Evolutionary conservation across 371 early-diverging fungal genomes (phyloP).

Genomic region (Encephalitozoon intestinalis): DNA sequence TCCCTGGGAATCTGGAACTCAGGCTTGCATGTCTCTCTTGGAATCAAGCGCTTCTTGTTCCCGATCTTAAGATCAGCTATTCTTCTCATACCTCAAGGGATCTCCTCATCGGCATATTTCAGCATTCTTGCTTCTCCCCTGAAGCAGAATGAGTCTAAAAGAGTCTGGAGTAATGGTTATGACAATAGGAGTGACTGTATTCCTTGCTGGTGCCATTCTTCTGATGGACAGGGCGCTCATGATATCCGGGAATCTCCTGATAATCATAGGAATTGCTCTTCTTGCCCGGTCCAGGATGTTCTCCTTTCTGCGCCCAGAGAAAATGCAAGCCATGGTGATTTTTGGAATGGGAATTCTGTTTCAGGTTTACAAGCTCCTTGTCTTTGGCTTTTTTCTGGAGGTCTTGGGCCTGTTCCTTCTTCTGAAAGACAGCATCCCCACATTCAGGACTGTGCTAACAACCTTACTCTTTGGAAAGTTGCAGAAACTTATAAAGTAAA

Average conservation of each 20-base stretch:
- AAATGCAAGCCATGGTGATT: conserved; percentile 30
- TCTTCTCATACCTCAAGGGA: neutral
- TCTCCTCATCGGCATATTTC: neutral
- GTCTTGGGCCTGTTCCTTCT: conserved; percentile 21
- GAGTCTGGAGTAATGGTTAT: conserved; percentile 37
- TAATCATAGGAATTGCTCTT: conserved; percentile 30
- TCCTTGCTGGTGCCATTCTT: conserved; percentile 31
- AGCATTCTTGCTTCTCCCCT: neutral
- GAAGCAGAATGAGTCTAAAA: conserved; percentile 13
- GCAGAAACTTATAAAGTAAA: neutral
- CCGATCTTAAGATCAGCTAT: neutral
- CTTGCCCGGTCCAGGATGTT: conserved; percentile 20
- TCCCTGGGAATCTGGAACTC: neutral
- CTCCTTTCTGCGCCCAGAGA: conserved; percentile 15
- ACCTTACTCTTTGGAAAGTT: conserved; percentile 21
- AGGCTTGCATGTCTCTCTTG: no score
- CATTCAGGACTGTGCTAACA: conserved; percentile 24
- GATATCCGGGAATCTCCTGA: conserved; percentile 40
- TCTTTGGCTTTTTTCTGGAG: conserved; percentile 46
- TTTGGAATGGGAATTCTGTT: conserved; percentile 38
- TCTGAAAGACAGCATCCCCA: conserved; percentile 36
- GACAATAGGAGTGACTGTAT: conserved; percentile 28
- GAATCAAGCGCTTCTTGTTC: neutral
- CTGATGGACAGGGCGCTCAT: conserved; percentile 46
- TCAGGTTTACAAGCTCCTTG: conserved; percentile 3